Base-by-base conservation (phyloP, 345 rosid species). In the Eucalyptus paniculata region DNA sequence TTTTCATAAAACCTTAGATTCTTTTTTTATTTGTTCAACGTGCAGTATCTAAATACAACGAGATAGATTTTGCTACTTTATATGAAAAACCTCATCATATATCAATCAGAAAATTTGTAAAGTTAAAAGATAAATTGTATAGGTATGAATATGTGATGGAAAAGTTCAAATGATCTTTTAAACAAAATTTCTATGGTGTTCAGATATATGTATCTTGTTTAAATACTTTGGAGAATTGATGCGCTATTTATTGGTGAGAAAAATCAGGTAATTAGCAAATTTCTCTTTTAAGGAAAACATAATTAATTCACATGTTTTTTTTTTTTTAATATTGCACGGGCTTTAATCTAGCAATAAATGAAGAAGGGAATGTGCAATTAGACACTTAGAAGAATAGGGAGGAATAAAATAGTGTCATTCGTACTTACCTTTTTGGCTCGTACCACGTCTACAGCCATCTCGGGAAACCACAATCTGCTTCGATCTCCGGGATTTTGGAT, bases 31-130 rank as follows among this genome's bases (percentile, higher is more conserved):
- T 51, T 51, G 0, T 51, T 7, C 54, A 51, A 51, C 0, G 6
- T 8, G 6, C 0, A 32, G 9, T 67, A 2, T 67, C 42, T 34
- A 32, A 12, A 34, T 34, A 18, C 2, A 18, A 69, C 42, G 0
- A 69, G 44, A 69, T 32, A 9, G 42, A 69, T 69, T 34, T 69
- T 69, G 81, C 81, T 34, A 34, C 24, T 69, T 9, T 18, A 51
- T 18, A 51, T 51, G 56, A 18, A 51, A 18, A 51, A 18, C 9
- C 56, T 51, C 56, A 51, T 51, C 56, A 3, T 51, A 60, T 26
- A 26, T 60, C 67, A 26, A 26, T 60, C 4, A 60, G 67, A 60
- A 60, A 60, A 60, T 0, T 60, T 60, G n/a, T 0, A 26, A 60
- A 60, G n/a, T 60, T 60, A 60, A 26, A 60, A 60, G n/a, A 60